Evolutionary conservation across 306 rosid species (phyloP), one percentile per base, ranked within the genome.

Genomic region (Morella rubra): DNA sequence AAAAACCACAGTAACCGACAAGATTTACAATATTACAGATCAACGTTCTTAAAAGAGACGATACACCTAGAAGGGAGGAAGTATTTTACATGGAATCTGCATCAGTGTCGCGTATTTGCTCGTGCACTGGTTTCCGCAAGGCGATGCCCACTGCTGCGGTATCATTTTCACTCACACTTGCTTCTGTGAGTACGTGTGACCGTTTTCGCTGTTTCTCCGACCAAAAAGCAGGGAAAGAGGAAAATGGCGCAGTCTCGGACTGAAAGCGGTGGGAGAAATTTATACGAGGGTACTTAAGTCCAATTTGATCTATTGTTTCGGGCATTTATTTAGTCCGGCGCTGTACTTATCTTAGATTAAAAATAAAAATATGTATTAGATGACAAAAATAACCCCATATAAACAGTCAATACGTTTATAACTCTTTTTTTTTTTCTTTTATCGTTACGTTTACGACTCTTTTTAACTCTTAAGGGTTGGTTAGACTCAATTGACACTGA

Each of bases 51-150:
- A 22, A 46, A 40, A 27, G 16, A 27, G 50, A 46, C 8, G 3
- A 18, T 5, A 13, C 0, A 16, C 10, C 72, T 7, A 46, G 45
- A 79, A 54, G 8, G 20, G 66, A 42, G 27, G 54, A 51, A 52
- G 11, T 65, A 19, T 44, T 44, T 32, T 81, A 88, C 97, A 92
- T 14, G 97, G 98, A 77, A 94, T 87, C 77, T 92, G 85, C 56
- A 88, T 89, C 42, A 94, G 90, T 13, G 91, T 90, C 1, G 96
- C 77, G 77, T 90, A 94, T 84, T 94, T 92, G 20, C 79, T 81
- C 52, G 96, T 90, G 87, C 97, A 94, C 82, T 89, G 81, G 70
- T 77, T 85, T 41, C 96, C 96, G 73, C 98, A 91, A 0, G 96
- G 91, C 77, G 89, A 76, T 44, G 79, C 83, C 98, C 97, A 90